Evolutionary conservation across 2,329 filamentous ascomycete genomes (phyloP), one percentile per base, ranked within the genome.

Genomic region (Catunica adiposa): DNA sequence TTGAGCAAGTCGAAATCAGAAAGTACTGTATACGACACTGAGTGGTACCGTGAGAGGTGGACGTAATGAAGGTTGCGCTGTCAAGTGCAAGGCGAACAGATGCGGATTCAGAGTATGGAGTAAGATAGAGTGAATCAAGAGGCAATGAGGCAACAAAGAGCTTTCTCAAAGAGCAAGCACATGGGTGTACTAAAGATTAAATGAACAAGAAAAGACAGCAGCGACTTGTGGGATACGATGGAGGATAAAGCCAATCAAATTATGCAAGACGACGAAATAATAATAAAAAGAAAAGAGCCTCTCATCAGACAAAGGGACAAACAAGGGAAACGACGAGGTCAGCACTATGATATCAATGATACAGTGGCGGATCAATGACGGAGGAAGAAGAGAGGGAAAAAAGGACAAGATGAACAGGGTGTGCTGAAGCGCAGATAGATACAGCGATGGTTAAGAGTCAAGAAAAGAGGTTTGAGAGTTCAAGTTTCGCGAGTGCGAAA

Each of bases 101-200:
- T 34, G 17, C 31, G 31, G 26, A 48, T 42, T 7, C n/a, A 31
- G 46, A 11, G 31, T 7, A 37, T 7, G 34, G 34, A 51, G 44
- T 7, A 26, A 40, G 46, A 51, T 47, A 29, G 46, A 44, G 40
- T 37, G 50, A 55, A 44, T 17, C 17, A 46, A 31, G 40, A 44
- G 8, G 22, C 14, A 52, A 51, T 5, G 48, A 51, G 52, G 38
- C 46, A 51, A 17, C 26, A 50, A 11, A 53, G n/a, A 38, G 17
- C 17, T 26, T 34, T 34, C 29, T 34, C 5, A 34, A 23, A 26
- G 20, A 48, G 15, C 38, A 25, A 34, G 29, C 31, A 25, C n/a
- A 22, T n/a, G 29, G 48, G 50, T 9, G 50, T 34, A 34, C 38
- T 47, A 54, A 20, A 54, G 29, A 54, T 54, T 47, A 48, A 37